Conservation (phyloP, 371 early-diverging fungal species). For the Mortierella sp. region DNA sequence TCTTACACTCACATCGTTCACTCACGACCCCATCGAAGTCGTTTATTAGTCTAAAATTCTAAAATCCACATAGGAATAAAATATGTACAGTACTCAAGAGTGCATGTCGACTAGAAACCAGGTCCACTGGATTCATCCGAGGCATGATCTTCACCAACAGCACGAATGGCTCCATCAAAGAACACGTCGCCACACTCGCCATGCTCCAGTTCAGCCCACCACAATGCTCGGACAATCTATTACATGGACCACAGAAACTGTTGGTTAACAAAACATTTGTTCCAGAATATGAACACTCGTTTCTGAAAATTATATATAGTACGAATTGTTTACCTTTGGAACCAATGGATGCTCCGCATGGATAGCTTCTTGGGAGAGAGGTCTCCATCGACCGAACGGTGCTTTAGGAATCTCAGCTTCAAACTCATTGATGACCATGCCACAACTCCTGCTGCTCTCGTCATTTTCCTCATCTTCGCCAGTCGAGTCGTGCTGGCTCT, state of each 20-base stretch:
- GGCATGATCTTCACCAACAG: conserved; percentile 35
- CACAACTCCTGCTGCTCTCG: neutral
- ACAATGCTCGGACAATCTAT: conserved; percentile 43
- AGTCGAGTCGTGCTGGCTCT: neutral
- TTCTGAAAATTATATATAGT: neutral
- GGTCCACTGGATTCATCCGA: conserved; percentile 48
- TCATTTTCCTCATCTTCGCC: conserved; percentile 8
- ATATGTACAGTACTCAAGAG: no score
- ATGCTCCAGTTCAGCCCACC: conserved; percentile 39
- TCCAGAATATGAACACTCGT: no score
- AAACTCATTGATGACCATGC: conserved; percentile 8
- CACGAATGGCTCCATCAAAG: conserved; percentile 33
- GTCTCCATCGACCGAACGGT: conserved; percentile 21
- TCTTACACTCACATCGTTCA: no score
- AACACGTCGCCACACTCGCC: conserved; percentile 30
- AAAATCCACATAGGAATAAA: no score
- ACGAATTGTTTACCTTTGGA: conserved; percentile 26
- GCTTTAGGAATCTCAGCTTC: neutral
- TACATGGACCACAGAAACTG: neutral
- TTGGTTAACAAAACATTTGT: no score
- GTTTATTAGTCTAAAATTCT: no score
- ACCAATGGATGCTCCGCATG: conserved; percentile 44
- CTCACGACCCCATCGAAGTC: no score
- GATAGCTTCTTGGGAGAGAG: conserved; percentile 23
- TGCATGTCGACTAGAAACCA: conserved; percentile 17